Evolutionary conservation across 495 filamentous ascomycete genomes (phyloP).

Genomic region (Aspergillus sclerotiicarbonarius): DNA sequence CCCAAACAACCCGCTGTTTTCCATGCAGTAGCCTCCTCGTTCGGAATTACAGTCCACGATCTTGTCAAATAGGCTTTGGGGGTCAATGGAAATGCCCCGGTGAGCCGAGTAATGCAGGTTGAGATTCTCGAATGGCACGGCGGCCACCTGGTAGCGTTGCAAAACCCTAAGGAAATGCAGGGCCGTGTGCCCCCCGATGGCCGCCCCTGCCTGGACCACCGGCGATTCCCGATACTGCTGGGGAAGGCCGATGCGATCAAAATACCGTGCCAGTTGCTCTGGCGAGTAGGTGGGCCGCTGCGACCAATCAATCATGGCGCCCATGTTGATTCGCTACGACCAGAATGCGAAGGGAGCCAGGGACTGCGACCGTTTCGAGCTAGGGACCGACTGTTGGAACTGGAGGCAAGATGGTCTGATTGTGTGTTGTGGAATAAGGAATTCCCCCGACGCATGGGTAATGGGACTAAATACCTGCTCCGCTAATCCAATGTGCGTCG

Average conservation of each 20-base stretch:
- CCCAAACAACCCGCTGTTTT: constrained; percentile 61
- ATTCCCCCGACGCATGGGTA: not conserved
- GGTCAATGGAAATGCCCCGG: constrained; percentile 51
- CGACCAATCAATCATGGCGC: not conserved
- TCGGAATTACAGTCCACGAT: constrained; percentile 41
- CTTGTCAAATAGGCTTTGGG: constrained; percentile 57
- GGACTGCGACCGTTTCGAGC: not conserved
- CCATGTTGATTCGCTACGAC: not conserved
- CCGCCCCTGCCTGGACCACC: not conserved
- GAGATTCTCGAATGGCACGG: constrained; percentile 67
- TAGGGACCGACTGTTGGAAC: not conserved
- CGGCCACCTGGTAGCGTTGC: constrained; percentile 43
- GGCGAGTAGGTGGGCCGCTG: constrained; percentile 13
- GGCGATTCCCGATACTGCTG: constrained; percentile 9
- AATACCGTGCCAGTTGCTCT: constrained; percentile 17
- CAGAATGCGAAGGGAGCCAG: not conserved
- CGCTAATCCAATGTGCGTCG: no score
- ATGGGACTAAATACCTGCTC: no score
- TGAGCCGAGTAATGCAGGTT: constrained; percentile 49
- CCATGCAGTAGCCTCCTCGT: constrained; percentile 70
- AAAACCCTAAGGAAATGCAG: constrained; percentile 16
- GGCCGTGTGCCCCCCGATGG: constrained; percentile 3
- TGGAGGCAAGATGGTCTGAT: not conserved
- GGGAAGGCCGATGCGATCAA: constrained; percentile 20
- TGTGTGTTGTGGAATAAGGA: not conserved